Percentiles rank a stretch among this genome's conserved stretches.
Conservation (phyloP, 1,284 basidiomycete species). For the Tilletia setariae region DNA sequence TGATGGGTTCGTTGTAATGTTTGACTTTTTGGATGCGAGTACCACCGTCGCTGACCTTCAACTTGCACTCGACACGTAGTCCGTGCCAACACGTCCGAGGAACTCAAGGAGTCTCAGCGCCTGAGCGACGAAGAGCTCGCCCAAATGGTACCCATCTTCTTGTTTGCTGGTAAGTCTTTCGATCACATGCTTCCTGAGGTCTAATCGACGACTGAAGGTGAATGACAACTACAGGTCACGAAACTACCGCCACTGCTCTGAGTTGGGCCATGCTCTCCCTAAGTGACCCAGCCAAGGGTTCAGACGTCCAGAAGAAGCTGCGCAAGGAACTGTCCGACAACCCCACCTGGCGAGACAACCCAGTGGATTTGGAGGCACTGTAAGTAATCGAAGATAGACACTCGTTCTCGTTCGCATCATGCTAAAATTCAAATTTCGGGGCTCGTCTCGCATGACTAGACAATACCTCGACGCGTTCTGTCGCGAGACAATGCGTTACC, state of each 20-base stretch:
- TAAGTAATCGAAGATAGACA: background rate
- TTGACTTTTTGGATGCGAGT: too few species aligned
- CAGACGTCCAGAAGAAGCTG: background rate
- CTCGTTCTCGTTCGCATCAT: too few species aligned
- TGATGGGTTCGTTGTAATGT: conserved; percentile 63
- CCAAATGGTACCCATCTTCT: background rate
- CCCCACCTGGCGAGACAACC: background rate
- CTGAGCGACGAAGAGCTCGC: conserved; percentile 76
- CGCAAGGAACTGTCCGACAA: background rate
- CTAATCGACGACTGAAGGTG: background rate
- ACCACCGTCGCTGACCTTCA: conserved; percentile 17
- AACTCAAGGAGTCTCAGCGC: conserved; percentile 75
- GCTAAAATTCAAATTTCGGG: too few species aligned
- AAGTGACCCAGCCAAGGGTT: background rate
- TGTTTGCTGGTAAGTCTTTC: conserved; percentile 65
- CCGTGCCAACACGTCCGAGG: conserved; percentile 69
- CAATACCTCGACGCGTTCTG: conserved; percentile 9
- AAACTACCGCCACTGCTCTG: conserved; percentile 4
- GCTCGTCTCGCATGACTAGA: background rate
- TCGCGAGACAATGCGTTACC: conserved; percentile 5
- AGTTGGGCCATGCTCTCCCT: conserved; percentile 7
- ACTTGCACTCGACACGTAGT: background rate
- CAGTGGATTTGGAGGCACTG: background rate
- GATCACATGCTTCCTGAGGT: too few species aligned
- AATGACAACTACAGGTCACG: background rate